phyloP scores from a whole-genome alignment of 2,329 filamentous ascomycete species.

The Colletotrichum neosansevieriae region DNA sequence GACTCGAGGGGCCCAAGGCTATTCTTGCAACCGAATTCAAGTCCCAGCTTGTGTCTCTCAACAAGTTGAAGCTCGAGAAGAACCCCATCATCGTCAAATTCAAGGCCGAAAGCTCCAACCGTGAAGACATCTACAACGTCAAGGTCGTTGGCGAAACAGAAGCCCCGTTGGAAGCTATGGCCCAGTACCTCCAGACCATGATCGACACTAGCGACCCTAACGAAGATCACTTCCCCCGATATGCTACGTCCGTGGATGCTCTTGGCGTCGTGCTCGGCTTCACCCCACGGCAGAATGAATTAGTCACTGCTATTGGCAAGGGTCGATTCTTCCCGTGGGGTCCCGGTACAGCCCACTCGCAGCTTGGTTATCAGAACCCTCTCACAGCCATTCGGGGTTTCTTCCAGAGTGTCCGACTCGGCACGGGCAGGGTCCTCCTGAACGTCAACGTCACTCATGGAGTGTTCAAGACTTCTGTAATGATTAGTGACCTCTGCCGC shows the following conservation, averaged over 20 bases:
- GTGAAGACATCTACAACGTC: slow-evolving; percentile 54
- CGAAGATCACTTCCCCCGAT: slow-evolving; percentile 60
- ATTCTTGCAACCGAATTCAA: slow-evolving; percentile 64
- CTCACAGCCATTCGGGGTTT: slow-evolving; percentile 63
- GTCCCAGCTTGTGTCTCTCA: slow-evolving; percentile 57
- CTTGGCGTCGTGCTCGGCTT: slow-evolving; percentile 66
- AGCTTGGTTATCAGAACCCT: slow-evolving; percentile 47
- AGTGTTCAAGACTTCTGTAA: slow-evolving; percentile 60
- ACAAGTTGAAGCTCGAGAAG: slow-evolving; percentile 51
- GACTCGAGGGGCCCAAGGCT: slow-evolving; percentile 45
- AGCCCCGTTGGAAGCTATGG: slow-evolving; percentile 54
- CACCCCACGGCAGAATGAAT: slow-evolving; percentile 51
- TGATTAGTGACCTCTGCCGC: slow-evolving; percentile 45
- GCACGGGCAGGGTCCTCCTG: slow-evolving; percentile 65
- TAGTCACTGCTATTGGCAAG: slow-evolving; percentile 57
- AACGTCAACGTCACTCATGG: slow-evolving; percentile 68
- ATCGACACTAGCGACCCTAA: slow-evolving; percentile 49
- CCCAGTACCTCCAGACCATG: slow-evolving; percentile 60
- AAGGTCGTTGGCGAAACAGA: slow-evolving; percentile 55
- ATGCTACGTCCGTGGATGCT: slow-evolving; percentile 61
- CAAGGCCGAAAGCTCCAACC: slow-evolving; percentile 47
- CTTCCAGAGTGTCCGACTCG: slow-evolving; percentile 66
- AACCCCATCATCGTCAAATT: slow-evolving; percentile 53
- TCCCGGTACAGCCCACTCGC: slow-evolving; percentile 43
- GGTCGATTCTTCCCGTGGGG: slow-evolving; percentile 63